Percentiles rank a stretch among this genome's conserved stretches.
Evolutionary conservation across 345 rosid genomes (phyloP).

Genomic region (Eucalyptus cloeziana): DNA sequence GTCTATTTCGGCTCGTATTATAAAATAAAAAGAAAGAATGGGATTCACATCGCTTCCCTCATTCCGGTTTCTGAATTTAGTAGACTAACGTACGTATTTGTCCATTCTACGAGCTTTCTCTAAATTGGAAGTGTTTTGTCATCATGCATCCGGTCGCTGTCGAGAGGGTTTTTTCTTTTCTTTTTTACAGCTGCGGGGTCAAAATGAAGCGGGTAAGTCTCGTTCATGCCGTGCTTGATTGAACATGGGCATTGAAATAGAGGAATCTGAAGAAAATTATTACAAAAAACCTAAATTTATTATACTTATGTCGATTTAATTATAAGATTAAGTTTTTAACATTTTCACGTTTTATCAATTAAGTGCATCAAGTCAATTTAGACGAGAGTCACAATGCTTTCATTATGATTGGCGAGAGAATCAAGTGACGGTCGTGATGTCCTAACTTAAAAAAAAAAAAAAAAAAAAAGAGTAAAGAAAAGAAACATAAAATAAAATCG

Average conservation of each 20-base stretch:
- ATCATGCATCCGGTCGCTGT: background rate
- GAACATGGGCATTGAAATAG: background rate
- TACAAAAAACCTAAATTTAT: background rate
- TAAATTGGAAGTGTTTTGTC: background rate
- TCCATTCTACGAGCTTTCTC: background rate
- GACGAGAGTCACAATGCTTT: accelerated
- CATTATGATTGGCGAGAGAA: no score
- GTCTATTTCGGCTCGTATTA: background rate
- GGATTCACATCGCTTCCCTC: background rate
- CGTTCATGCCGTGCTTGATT: background rate
- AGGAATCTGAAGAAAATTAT: no score
- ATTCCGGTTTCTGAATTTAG: background rate
- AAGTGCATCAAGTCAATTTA: accelerated
- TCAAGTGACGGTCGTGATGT: accelerated
- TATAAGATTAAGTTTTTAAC: accelerated
- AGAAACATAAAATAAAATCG: accelerated
- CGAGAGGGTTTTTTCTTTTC: background rate
- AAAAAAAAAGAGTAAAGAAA: no score
- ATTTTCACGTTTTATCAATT: accelerated
- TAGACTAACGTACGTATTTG: background rate
- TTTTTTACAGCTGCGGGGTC: accelerated
- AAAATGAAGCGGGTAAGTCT: background rate
- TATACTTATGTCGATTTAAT: background rate
- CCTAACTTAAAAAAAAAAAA: no score
- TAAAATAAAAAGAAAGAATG: background rate